A percentile compares a stretch with the other conserved stretches of the same genome.
phyloP scores from a whole-genome alignment of 257 asterid species.

The Asclepias syriaca region DNA sequence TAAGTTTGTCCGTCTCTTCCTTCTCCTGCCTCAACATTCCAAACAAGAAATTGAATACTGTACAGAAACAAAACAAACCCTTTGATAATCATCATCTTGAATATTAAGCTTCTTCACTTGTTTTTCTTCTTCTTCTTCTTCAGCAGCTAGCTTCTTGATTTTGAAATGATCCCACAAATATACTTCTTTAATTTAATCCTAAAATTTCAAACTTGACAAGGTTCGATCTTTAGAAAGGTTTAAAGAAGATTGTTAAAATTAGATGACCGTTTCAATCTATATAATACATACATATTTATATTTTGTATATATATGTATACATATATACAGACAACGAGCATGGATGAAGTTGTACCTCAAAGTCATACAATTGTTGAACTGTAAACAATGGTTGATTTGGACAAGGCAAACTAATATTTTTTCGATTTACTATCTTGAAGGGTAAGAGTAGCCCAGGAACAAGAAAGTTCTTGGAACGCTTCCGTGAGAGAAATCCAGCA shows the following conservation, averaged over 20 bases:
- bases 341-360: neutral
- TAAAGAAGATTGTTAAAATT: neutral
- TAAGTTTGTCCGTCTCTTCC: neutral
- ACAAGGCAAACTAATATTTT: neutral
- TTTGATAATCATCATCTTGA: neutral
- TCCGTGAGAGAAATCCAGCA: neutral
- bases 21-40: constrained; percentile 6
- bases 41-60: neutral
- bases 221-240: neutral
- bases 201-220: neutral
- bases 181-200: neutral
- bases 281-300: no score
- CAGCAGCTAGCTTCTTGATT: neutral
- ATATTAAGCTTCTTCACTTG: neutral
- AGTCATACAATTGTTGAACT: neutral
- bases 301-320: no score
- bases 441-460: neutral
- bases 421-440: neutral
- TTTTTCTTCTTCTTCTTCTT: no score
- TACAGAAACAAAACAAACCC: neutral
- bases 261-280: neutral
- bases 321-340: no score
- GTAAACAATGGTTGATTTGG: neutral
- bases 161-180: neutral
- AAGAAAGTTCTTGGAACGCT: neutral